Evolutionary conservation across 1,284 basidiomycete genomes (phyloP), one percentile per base, ranked within the genome.

Genomic region (Abortiporus biennis): DNA sequence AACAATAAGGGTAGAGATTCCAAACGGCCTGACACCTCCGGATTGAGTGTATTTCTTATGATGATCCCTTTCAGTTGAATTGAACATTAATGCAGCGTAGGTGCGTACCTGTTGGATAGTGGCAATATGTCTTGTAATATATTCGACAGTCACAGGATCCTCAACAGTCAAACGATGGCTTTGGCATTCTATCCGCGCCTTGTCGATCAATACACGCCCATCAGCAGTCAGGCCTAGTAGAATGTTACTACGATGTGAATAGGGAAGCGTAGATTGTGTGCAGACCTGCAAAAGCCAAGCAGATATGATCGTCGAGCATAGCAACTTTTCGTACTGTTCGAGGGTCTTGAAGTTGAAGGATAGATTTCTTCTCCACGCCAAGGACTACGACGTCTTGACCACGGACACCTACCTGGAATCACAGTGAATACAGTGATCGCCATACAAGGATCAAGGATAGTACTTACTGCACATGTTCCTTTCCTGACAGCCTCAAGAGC

Each of bases 291-390:
- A 99, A 99, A 13, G 95, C 96, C 40, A 99, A 76, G 62, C 93
- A 98, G 48, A 99, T 71, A 62, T 99, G 96, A 61, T 99, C 95
- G 59, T 99, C 96, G 33, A 99, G 71, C 92, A 98, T 95, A 48
- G 92, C 96, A 11, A 98, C 95, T 65, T 99, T 99, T 46, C 95
- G 78, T 13, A 99, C 93, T 1, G 96, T 99, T 43, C 96, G 77
- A 8, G 96, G 90, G 68, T 99, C 96, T 72, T 99, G 96, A 6
- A 99, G 77, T 65, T 99, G 96, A 20, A 98, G 74, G 13, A 97
- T 83, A 0, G 91, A 93, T 68, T 98, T 99, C 84, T 99, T 99
- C 75, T 99, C 96, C 16, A 99, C 96, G 42, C 95, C 96, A 20
- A 99, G 76, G 3, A 99, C 92, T 3, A 97, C 96, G 25, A 94